A percentile compares a stretch with the other conserved stretches of the same genome.
Evolutionary conservation across 1,284 basidiomycete genomes (phyloP).

Genomic region (Apiotrichum brassicae): DNA sequence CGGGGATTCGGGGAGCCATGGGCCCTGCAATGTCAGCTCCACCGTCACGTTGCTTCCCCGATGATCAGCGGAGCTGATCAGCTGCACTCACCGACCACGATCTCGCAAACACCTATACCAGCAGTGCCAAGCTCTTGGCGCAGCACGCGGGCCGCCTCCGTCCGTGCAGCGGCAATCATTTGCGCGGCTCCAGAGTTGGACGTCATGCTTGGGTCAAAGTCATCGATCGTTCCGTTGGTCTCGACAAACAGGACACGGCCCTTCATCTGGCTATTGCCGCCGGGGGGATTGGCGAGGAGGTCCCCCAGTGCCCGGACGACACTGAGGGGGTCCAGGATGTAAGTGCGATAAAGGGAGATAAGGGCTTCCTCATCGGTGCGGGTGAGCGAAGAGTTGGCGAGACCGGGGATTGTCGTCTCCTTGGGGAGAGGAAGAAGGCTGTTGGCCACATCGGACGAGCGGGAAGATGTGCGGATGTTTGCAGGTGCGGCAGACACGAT

Average conservation of each 20-base stretch:
- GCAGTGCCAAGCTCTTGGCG: constrained; percentile 23
- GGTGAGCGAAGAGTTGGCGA: constrained; percentile 17
- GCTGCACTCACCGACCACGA: constrained; percentile 40
- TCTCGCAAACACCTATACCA: constrained; percentile 39
- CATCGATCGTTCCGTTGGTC: constrained; percentile 24
- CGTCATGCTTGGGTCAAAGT: constrained; percentile 1
- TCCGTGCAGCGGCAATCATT: constrained; percentile 27
- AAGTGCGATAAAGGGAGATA: constrained; percentile 28
- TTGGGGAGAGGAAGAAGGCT: not conserved
- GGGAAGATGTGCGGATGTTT: not conserved
- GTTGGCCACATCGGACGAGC: not conserved
- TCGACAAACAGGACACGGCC: constrained; percentile 38
- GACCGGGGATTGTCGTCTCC: constrained; percentile 1
- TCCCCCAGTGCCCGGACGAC: constrained; percentile 35
- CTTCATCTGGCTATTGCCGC: constrained; percentile 7
- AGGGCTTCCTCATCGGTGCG: constrained; percentile 30
- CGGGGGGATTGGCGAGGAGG: constrained; percentile 19
- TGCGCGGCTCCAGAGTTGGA: constrained; percentile 14
- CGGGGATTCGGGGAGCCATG: constrained; percentile 20
- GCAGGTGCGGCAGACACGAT: constrained; percentile 25
- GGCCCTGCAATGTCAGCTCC: constrained; percentile 17
- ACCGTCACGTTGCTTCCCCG: too few species aligned
- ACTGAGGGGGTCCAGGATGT: constrained; percentile 35
- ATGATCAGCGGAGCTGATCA: not conserved
- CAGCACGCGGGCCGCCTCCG: constrained; percentile 26